A percentile compares a stretch with the other conserved stretches of the same genome.
Conservation (phyloP, 805 yeast genomes). For the Phaffomyces opuntiae region DNA sequence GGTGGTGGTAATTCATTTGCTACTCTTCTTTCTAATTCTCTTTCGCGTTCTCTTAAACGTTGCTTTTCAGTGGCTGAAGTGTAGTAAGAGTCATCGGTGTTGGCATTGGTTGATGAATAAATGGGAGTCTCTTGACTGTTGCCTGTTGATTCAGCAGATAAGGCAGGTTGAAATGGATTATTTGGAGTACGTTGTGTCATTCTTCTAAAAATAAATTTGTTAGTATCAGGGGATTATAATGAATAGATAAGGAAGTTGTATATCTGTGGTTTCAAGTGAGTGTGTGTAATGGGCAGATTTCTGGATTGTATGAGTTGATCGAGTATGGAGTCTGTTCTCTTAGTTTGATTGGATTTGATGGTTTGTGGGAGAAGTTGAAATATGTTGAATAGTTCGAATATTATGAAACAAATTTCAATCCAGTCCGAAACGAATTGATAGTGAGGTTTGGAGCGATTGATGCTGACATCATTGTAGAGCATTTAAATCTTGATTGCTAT, state of each 20-base stretch:
- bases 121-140: slow-evolving; percentile 21
- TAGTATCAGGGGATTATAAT: slow-evolving; percentile 3
- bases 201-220: slow-evolving; percentile 4
- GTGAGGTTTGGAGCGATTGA: no score
- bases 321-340: no score
- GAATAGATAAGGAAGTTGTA: background rate
- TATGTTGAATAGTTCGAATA: no score
- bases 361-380: no score
- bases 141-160: slow-evolving; percentile 32
- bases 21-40: slow-evolving; percentile 12
- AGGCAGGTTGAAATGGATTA: slow-evolving; percentile 48
- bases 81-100: slow-evolving; percentile 24
- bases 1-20: slow-evolving; percentile 41
- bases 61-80: slow-evolving; percentile 20
- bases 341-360: no score
- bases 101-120: slow-evolving; percentile 25
- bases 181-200: slow-evolving; percentile 28
- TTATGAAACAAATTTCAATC: no score
- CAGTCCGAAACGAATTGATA: no score
- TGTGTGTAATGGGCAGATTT: no score
- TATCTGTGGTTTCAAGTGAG: no score
- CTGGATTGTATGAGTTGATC: no score
- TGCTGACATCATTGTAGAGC: no score
- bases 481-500: no score
- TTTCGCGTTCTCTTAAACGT: slow-evolving; percentile 14